These are phyloP conservation scores for Podospora anserina DNA, from an alignment of 495 filamentous ascomycete genomes.

Conservation along the genomic window DNA sequence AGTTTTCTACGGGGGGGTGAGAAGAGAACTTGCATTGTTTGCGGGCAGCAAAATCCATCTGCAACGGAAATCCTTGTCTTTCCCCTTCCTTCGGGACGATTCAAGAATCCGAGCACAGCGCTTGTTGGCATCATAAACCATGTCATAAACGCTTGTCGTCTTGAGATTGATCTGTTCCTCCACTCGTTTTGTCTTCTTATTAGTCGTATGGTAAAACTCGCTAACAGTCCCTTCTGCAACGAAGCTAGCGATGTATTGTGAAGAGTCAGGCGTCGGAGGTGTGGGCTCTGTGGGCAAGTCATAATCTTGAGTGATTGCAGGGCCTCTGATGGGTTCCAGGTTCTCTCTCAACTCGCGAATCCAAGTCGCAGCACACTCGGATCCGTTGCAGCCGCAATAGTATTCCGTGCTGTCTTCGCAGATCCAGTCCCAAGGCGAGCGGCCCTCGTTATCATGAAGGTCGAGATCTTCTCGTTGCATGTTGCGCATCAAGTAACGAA, in stretches of 20 bases:
- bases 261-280: slow-evolving; percentile 1
- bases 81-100: slow-evolving; percentile 2
- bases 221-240: slow-evolving; percentile 6
- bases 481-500: slow-evolving; percentile 14
- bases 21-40: slow-evolving; percentile 12
- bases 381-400: neutral
- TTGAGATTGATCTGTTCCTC: slow-evolving; percentile 19
- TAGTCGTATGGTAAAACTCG: slow-evolving; percentile 18
- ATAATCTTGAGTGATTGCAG: neutral
- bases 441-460: slow-evolving; percentile 1
- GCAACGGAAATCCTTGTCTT: slow-evolving; percentile 14
- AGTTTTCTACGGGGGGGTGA: neutral
- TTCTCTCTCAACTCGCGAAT: slow-evolving; percentile 14
- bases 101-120: slow-evolving; percentile 13
- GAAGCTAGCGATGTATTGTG: neutral
- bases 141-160: slow-evolving; percentile 15
- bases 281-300: neutral
- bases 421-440: slow-evolving; percentile 13
- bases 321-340: slow-evolving; percentile 16
- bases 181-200: neutral
- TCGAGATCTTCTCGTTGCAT: slow-evolving; percentile 18
- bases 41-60: slow-evolving; percentile 20
- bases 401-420: neutral
- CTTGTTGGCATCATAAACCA: slow-evolving; percentile 14
- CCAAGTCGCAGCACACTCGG: slow-evolving; percentile 11